These are phyloP conservation scores for Pyrus bretschneideri DNA, from an alignment of 306 rosid genomes.

Conservation along the genomic window DNA sequence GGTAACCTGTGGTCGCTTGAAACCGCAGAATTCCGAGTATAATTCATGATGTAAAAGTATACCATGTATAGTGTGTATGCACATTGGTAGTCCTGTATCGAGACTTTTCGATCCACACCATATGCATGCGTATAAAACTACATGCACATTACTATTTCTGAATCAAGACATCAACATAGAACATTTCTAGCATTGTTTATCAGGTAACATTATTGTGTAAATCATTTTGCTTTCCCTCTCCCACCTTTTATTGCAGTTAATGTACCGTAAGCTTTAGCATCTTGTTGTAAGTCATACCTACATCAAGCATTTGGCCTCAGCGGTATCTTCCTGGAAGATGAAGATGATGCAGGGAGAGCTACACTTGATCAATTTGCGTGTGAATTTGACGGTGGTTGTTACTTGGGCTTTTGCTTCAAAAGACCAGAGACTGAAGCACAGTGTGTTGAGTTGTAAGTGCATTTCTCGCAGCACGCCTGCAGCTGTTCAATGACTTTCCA, in stretches of 20 bases:
- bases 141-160: not conserved
- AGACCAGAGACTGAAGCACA: slow-evolving; percentile 86
- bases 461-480: slow-evolving; percentile 70
- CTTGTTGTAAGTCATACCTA: not conserved
- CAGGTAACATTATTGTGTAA: not conserved
- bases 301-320: not conserved
- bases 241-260: not conserved
- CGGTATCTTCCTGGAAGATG: not conserved
- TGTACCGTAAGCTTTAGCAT: not conserved
- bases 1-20: not conserved
- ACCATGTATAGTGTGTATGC: not conserved
- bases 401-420: slow-evolving; percentile 60
- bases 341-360: not conserved
- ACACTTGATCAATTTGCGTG: not conserved
- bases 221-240: not conserved
- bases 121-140: not conserved
- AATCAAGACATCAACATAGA: not conserved
- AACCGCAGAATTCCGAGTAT: not conserved
- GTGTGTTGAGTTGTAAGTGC: slow-evolving; percentile 69
- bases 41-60: not conserved
- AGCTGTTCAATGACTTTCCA: slow-evolving; percentile 54
- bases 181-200: not conserved
- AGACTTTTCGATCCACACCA: not conserved
- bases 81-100: not conserved
- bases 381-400: not conserved